Evolutionary conservation across 2,329 filamentous ascomycete genomes (phyloP).

Genomic region (Fusarium floridanum): DNA sequence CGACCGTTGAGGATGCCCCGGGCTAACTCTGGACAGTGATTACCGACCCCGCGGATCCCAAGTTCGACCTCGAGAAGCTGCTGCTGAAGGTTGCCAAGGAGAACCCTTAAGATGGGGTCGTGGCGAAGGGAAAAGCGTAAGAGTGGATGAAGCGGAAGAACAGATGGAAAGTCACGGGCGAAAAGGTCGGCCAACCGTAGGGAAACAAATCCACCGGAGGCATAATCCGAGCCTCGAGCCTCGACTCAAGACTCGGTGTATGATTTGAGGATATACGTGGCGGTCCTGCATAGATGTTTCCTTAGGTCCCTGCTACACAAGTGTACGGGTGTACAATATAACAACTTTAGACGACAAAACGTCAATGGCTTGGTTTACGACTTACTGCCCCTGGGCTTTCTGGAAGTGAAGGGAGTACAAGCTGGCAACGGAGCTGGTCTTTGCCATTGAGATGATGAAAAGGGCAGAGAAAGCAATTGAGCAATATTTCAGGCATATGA

Average conservation of each 20-base stretch:
- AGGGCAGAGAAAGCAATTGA: neutral
- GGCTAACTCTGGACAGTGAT: constrained; percentile 49
- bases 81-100: constrained; percentile 73
- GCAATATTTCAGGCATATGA: constrained; percentile 10
- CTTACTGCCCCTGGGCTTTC: constrained; percentile 16
- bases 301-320: constrained; percentile 58
- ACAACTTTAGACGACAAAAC: constrained; percentile 60
- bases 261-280: constrained; percentile 56
- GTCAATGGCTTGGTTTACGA: constrained; percentile 37
- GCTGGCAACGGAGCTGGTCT: neutral
- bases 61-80: constrained; percentile 93
- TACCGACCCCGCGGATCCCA: constrained; percentile 81
- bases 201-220: constrained; percentile 41
- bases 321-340: constrained; percentile 69
- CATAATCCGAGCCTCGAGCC: constrained; percentile 49
- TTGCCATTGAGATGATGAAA: neutral
- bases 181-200: constrained; percentile 42
- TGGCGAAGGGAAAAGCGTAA: constrained; percentile 21
- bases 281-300: constrained; percentile 65
- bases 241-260: constrained; percentile 49
- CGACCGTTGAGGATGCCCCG: constrained; percentile 1
- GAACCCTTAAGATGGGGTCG: constrained; percentile 58
- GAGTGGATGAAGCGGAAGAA: constrained; percentile 46
- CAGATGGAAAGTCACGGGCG: constrained; percentile 42
- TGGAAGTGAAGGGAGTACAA: constrained; percentile 6